These are phyloP conservation scores for Xylaria acuta DNA, from an alignment of 495 filamentous ascomycete species.

Conservation along the genomic window DNA sequence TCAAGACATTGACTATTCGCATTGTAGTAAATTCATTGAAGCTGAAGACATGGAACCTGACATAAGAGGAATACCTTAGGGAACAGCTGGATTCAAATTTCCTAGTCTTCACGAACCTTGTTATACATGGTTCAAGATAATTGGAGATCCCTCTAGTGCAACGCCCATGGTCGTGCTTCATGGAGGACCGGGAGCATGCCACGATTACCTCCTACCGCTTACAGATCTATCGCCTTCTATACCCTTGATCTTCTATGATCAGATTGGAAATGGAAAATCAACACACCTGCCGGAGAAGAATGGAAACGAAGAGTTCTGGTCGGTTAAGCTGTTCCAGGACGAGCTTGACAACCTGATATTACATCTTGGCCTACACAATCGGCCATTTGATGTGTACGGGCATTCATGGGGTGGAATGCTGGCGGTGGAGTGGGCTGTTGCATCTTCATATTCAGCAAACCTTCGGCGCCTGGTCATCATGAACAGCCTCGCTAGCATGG, in stretches of 20 bases:
- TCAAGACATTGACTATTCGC: not conserved
- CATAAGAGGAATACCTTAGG: not conserved
- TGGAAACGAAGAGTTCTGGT: conserved; percentile 55
- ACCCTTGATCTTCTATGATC: conserved; percentile 60
- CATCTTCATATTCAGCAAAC: conserved; percentile 30
- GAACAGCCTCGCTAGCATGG: conserved; percentile 38
- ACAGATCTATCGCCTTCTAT: conserved; percentile 38
- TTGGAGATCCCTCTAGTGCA: not conserved
- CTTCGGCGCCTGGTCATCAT: conserved; percentile 34
- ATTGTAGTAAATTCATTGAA: not conserved
- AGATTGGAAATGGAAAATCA: conserved; percentile 55
- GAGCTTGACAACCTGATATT: conserved; percentile 58
- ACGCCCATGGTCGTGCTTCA: conserved; percentile 47
- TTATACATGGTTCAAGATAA: not conserved
- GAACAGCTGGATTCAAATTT: not conserved
- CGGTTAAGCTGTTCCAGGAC: conserved; percentile 49
- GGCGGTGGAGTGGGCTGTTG: conserved; percentile 43
- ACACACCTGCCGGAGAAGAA: conserved; percentile 53
- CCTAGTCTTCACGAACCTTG: not conserved
- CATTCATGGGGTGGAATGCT: conserved; percentile 63
- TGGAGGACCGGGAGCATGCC: conserved; percentile 55
- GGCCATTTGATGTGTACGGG: conserved; percentile 52
- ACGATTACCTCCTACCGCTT: conserved; percentile 51
- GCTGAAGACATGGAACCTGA: not conserved
- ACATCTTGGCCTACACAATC: conserved; percentile 43